Evolutionary conservation across 1,284 basidiomycete genomes (phyloP).

Genomic region (Ceratobasidium sp.): DNA sequence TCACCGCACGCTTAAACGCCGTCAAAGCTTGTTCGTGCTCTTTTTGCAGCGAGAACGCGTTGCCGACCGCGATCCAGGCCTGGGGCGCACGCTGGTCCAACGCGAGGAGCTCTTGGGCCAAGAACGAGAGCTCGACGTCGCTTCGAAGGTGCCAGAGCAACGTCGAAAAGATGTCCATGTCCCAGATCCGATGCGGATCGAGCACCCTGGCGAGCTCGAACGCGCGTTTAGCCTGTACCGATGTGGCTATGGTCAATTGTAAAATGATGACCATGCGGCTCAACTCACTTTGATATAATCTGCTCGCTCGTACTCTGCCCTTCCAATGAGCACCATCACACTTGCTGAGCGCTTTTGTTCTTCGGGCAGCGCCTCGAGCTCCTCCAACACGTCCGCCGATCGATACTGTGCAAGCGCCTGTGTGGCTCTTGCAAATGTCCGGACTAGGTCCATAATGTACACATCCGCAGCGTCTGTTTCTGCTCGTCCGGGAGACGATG

Average conservation of each 20-base stretch:
- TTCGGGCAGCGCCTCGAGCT: conserved; percentile 77
- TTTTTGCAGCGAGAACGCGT: conserved; percentile 89
- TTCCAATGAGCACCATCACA: conserved; percentile 81
- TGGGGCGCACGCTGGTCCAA: conserved; percentile 83
- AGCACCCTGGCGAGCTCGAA: conserved; percentile 80
- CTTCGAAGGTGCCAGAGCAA: conserved; percentile 90
- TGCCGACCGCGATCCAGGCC: conserved; percentile 94
- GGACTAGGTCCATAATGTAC: conserved; percentile 81
- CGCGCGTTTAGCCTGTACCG: conserved; percentile 75
- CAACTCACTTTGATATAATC: conserved; percentile 83
- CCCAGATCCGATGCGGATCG: conserved; percentile 84
- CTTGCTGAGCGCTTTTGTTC: conserved; percentile 76
- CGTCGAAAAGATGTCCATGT: conserved; percentile 95
- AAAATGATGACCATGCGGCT: not conserved
- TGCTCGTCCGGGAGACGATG: conserved; percentile 23
- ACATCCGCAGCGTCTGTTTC: conserved; percentile 72
- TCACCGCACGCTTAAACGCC: conserved; percentile 88
- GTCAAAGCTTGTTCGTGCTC: conserved; percentile 89
- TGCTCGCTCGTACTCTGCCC: conserved; percentile 85
- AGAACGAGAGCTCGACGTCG: conserved; percentile 81
- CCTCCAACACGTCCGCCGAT: conserved; percentile 72
- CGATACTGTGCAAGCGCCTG: conserved; percentile 77
- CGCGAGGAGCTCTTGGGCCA: conserved; percentile 87
- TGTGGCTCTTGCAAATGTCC: conserved; percentile 79
- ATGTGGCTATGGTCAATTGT: conserved; percentile 47